Percentiles rank a stretch among this genome's conserved stretches.
Conservation (phyloP, 1,139 yeast species). For the Blastobotrys persicus region DNA sequence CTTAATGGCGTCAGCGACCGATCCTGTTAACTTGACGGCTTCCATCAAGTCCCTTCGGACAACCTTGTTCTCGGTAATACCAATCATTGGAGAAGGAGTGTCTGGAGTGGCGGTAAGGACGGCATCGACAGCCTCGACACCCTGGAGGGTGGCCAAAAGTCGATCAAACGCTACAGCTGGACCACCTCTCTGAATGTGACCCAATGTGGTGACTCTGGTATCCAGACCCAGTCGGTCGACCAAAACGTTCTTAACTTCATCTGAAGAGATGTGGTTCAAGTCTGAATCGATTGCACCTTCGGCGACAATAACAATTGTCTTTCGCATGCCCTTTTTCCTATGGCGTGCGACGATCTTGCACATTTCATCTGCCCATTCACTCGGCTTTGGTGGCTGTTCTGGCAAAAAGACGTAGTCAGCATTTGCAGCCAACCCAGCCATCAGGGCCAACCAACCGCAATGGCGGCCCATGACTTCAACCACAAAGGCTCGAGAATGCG, state of each 20-base stretch:
- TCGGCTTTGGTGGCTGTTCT: conserved; percentile 72
- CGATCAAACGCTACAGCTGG: conserved; percentile 94
- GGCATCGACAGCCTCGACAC: conserved; percentile 95
- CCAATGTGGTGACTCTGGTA: conserved; percentile 90
- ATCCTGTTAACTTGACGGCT: conserved; percentile 80
- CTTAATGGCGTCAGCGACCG: conserved; percentile 82
- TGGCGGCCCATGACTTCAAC: conserved; percentile 99
- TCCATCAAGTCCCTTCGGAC: conserved; percentile 81
- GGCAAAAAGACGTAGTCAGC: conserved; percentile 95
- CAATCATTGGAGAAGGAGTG: conserved; percentile 94
- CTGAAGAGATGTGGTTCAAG: conserved; percentile 75
- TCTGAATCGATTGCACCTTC: conserved; percentile 93
- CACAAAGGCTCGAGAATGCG: conserved; percentile 96
- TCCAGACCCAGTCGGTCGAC: conserved; percentile 76
- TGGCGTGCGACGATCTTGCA: conserved; percentile 65
- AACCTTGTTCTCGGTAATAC: conserved; percentile 81
- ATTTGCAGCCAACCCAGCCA: conserved; percentile 94
- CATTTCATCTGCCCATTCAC: conserved; percentile 68
- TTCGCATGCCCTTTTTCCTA: conserved; percentile 83
- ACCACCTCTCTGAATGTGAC: conserved; percentile 99
- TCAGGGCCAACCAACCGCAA: conserved; percentile 97
- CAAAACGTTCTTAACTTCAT: conserved; percentile 74
- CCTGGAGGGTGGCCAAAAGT: conserved; percentile 87
- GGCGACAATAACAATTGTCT: conserved; percentile 93
- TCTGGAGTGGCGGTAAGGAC: conserved; percentile 84